Base-by-base conservation (phyloP, 2,329 filamentous ascomycete species). In the Diaporthe vexans region DNA sequence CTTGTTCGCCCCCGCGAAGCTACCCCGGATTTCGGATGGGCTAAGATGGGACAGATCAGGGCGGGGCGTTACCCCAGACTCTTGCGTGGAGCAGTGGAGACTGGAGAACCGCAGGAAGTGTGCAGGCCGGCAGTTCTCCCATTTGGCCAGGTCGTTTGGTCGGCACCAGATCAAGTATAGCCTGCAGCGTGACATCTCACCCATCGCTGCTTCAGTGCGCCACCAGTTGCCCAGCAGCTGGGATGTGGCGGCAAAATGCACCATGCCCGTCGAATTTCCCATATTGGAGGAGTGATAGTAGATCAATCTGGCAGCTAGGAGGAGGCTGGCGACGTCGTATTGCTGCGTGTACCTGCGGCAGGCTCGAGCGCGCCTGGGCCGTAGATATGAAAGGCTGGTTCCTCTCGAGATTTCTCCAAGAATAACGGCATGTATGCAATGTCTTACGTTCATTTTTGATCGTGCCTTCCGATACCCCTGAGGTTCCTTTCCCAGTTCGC, bases 71-170 rank as follows among this genome's bases (percentile, higher is more conserved):
- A 48, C 48, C 52, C 61, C 33, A 54, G 58, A 69, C 24, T 21
- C 24, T n/a, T 24, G 24, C 24, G 43, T 37, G 43, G 43, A 46
- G 33, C n/a, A 26, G 63, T 68, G 48, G 63, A 24, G 33, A 29
- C 17, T 48, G 9, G 15, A 63, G 24, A 29, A 37, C 59, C 48
- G 51, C 21, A 57, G 24, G 10, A 69, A n/a, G 8, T 17, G 4
- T 21, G 21, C 46, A 48, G 43, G 63, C 61, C 73, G 73, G 73
- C 71, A 75, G 54, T 75, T 75, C 37, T 75, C 63, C 71, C 52
- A 75, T 75, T 75, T 75, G 73, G 63, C 57, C 29, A 51, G 57
- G 58, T 52, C 33, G n/a, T n/a, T 43, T 37, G 26, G 21, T 35
- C 69, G 33, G 43, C 40, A 40, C 56, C 19, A 11, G 43, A 40